Evolutionary conservation across 306 rosid genomes (phyloP), one percentile per base, ranked within the genome.

Genomic region (Herpetospermum pedunculosum): DNA sequence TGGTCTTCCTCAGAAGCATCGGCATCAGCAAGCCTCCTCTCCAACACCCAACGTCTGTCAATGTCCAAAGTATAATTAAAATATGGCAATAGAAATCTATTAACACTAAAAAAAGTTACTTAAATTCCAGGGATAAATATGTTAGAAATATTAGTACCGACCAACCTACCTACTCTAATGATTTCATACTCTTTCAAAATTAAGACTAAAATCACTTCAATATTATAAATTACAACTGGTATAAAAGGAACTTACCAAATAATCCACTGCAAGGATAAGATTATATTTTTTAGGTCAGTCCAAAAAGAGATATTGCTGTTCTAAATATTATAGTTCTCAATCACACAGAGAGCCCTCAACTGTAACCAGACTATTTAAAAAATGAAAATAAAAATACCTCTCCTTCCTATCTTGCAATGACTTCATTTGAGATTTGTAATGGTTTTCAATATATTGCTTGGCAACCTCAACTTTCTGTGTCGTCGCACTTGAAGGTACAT

Each of bases 21-120:
- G n/a, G 96, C 95, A 81, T 91, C 97, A n/a, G 97, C 97, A 64
- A 91, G 84, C 84, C 88, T 87, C 77, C 85, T 87, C 78, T 91
- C 92, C 81, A 91, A 80, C 67, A 83, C 82, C 87, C 85, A 75
- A 43, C 97, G 97, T 69, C 97, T 91, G 78, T 76, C 73, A 69
- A 78, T 55, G 70, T 44, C 0, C 16, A 14, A 62, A 15, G 50
- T 15, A 55, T 2, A 69, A 34, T 34, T 47, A 49, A 19, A 37
- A 73, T 13, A 65, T 4, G 13, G 5, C 71, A 50, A 53, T 1
- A 49, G 9, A 72, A 34, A 21, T 35, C 29, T 44, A 35, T 23
- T 19, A 21, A 49, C 52, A 41, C 18, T 2, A 21, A 28, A 16
- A 44, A 21, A 15, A 12, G 18, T 10, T 9, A 16, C n/a, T 21